Conservation (phyloP, 345 rosid genomes). For the Draba incana region DNA sequence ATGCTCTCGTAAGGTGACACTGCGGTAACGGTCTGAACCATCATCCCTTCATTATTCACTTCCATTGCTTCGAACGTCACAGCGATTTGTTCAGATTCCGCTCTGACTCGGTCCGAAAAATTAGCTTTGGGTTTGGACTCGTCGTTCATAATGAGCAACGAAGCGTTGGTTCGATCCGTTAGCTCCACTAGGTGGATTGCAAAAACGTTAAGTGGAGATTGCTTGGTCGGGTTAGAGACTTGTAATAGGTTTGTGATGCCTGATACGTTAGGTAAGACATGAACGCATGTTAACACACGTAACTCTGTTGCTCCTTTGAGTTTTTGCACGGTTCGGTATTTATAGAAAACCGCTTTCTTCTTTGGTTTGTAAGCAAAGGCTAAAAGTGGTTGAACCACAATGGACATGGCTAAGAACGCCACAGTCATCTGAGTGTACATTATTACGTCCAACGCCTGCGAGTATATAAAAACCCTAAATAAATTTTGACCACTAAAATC, state of each 20-base stretch:
- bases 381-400: constrained; percentile 49
- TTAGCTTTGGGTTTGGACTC: constrained; percentile 27
- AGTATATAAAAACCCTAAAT: neutral
- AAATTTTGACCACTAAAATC: no score
- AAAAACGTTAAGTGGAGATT: constrained; percentile 45
- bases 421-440: constrained; percentile 49
- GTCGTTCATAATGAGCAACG: constrained; percentile 62
- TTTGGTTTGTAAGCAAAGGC: constrained; percentile 35
- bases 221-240: constrained; percentile 47
- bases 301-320: constrained; percentile 45
- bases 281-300: constrained; percentile 48
- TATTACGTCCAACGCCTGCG: constrained; percentile 47
- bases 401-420: constrained; percentile 47
- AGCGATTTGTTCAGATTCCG: constrained; percentile 46
- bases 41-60: constrained; percentile 24
- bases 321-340: constrained; percentile 48
- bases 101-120: constrained; percentile 35
- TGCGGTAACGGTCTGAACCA: constrained; percentile 51
- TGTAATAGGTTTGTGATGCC: constrained; percentile 53
- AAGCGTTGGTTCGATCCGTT: constrained; percentile 49
- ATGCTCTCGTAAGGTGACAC: constrained; percentile 62
- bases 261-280: constrained; percentile 38
- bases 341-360: constrained; percentile 37
- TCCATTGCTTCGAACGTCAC: constrained; percentile 45
- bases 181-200: constrained; percentile 66